phyloP scores from a whole-genome alignment of 768 basidiomycete species.

The Hygrocybe coccinea region DNA sequence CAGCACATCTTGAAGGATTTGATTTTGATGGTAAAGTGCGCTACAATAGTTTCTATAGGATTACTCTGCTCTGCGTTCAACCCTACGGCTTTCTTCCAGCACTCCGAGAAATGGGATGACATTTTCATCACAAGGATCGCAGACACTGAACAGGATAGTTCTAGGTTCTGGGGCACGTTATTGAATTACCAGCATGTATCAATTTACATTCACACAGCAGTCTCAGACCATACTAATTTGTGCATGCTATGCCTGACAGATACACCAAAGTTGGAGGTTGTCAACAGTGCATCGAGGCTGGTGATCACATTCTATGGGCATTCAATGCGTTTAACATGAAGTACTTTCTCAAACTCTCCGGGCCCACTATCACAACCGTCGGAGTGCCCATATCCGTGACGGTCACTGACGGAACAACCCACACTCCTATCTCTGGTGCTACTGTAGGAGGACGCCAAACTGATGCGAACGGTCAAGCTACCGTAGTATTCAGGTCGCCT shows the following conservation, averaged over 20 bases:
- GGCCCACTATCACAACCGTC: slow-evolving; percentile 21
- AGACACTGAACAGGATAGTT: slow-evolving; percentile 24
- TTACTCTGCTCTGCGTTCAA: slow-evolving; percentile 27
- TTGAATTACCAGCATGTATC: slow-evolving; percentile 27
- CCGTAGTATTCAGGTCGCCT: slow-evolving; percentile 21
- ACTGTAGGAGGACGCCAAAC: slow-evolving; percentile 22
- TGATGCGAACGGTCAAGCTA: slow-evolving; percentile 26
- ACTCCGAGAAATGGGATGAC: slow-evolving; percentile 37
- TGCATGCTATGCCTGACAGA: not conserved
- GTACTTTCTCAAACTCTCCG: slow-evolving; percentile 33
- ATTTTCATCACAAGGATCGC: slow-evolving; percentile 39
- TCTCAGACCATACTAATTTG: not conserved
- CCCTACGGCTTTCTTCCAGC: slow-evolving; percentile 17
- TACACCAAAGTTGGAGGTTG: slow-evolving; percentile 38
- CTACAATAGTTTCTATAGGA: not conserved
- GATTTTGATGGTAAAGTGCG: slow-evolving; percentile 31
- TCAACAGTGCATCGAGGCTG: slow-evolving; percentile 31
- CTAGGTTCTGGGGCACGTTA: slow-evolving; percentile 35
- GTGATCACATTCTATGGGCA: slow-evolving; percentile 35
- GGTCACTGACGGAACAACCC: slow-evolving; percentile 36
- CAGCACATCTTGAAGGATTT: slow-evolving; percentile 29
- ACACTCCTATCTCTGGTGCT: slow-evolving; percentile 31
- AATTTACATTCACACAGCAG: not conserved
- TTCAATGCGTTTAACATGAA: slow-evolving; percentile 34
- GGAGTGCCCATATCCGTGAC: slow-evolving; percentile 28